Evolutionary conservation across 352 stramenopile species (phyloP), one percentile per base, ranked within the genome.

Genomic region (Globisporangium iwayamae): DNA sequence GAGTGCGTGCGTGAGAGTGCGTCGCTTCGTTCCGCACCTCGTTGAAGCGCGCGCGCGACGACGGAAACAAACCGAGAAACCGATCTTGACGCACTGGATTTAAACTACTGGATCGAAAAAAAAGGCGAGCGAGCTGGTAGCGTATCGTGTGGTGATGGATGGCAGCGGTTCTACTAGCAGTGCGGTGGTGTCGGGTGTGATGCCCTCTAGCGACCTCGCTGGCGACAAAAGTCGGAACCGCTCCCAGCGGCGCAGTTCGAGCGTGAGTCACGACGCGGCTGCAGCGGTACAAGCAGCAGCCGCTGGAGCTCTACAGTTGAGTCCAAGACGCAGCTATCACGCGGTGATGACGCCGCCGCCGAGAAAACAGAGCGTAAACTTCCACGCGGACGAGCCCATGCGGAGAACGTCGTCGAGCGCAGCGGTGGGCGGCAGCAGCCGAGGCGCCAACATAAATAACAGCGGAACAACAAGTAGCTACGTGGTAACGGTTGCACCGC

Each of bases 331-430:
- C 16, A 25, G 43, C 20, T 84, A 85, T 54, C 74, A 83, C 56
- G 73, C 68, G 11, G 55, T 76, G 9, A 41, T 50, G 10, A 79
- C 76, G 25, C 74, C 78, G n/a, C 73, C 51, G 34, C 56, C 30
- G 59, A 25, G 25, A 10, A n/a, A 25, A 41, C 41, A 25, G 38
- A 38, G 28, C 16, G 13, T 45, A 18, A 67, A 63, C 16, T 34
- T 57, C 63, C 56, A 69, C 32, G 61, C 57, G 25, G 60, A 74
- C 43, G 56, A 72, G 56, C 36, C 56, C 13, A 56, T 38, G 50
- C 25, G 50, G 13, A 56, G 18, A 38, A 18, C 25, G 28, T 39
- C 50, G 50, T 56, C 25, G 13, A 38, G 50, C 25, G 28, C 25
- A 16, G 34, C 50, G 11, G 34, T 28, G 11, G 28, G 50, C 25